These are phyloP conservation scores for Trichoderma harzianum DNA, from an alignment of 2,329 filamentous ascomycete genomes.

Conservation along the genomic window DNA sequence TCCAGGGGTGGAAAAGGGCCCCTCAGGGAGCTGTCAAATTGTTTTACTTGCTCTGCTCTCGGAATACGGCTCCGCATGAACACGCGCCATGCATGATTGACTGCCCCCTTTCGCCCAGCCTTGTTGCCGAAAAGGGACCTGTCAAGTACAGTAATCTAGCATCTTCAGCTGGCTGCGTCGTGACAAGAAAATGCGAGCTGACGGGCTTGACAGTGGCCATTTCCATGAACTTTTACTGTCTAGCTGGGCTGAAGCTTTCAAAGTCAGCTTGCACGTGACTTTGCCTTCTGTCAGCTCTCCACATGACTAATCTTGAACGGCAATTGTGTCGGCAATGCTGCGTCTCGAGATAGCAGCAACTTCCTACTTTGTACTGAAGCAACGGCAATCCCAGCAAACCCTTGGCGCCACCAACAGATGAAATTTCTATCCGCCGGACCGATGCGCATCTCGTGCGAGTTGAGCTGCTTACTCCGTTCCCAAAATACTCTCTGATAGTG, in stretches of 20 bases:
- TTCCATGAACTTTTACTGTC: neutral
- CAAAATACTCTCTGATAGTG: neutral
- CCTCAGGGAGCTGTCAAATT: neutral
- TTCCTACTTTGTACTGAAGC: neutral
- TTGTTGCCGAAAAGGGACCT: neutral
- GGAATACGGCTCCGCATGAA: neutral
- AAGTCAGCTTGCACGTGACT: neutral
- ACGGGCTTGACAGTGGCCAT: neutral
- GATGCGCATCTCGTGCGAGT: slow-evolving; percentile 7
- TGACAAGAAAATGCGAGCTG: neutral
- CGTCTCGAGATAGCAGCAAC: neutral
- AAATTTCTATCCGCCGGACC: slow-evolving; percentile 14
- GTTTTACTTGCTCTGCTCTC: neutral
- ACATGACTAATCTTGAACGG: neutral
- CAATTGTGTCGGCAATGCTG: slow-evolving; percentile 9
- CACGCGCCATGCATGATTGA: neutral
- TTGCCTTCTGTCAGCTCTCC: neutral
- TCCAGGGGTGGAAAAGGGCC: neutral
- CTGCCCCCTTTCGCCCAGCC: neutral
- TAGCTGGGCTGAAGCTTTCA: neutral
- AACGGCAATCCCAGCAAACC: neutral
- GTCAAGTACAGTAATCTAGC: neutral
- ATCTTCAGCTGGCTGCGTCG: neutral
- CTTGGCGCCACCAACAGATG: slow-evolving; percentile 1
- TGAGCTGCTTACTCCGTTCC: neutral